Base-by-base conservation (phyloP, 495 filamentous ascomycete genomes). In the Xylaria castorea region DNA sequence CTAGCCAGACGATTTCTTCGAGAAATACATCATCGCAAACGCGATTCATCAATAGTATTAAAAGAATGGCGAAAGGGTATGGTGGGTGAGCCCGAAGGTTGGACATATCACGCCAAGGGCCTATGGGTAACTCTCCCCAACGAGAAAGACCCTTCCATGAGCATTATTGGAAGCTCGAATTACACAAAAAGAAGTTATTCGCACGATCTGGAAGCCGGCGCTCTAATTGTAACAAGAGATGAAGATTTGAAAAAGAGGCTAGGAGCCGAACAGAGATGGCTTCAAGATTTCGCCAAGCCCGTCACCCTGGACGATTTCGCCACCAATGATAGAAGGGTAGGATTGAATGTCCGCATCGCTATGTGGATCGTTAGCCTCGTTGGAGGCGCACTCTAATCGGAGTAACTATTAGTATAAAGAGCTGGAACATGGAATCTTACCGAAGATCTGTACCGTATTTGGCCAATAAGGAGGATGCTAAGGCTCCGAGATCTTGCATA, bases 71-170 rank as follows among this genome's bases (percentile, higher is more conserved):
- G 91, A 51, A 89, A 88, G 51, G 96, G 95, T 6, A 92, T 90
- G 0, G 92, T 97, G 32, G 90, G 91, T 34, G 88, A 94, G 76
- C 89, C 90, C 0, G 91, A 85, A 22, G 97, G 93, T 2, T 99
- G 96, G 96, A 97, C 95, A 0, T 99, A 99, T 79, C 96, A 99
- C 77, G 96, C 96, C 62, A 99, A 99, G 82, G 96, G 96, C 0
- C 84, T 99, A 2, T 99, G 96, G 96, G 87, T 97, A 30, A 94
- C 93, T 0, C 81, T 98, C 16, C 90, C 91, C 0, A 78, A 81
- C 12, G 80, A 83, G 62, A 76, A 83, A 27, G 81, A 85, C 20
- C 94, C 95, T 3, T 92, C 91, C 64, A 87, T 97, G 32, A 95
- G 89, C 32, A 84, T 98, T 3, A 89, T 99, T 6, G 96, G 96